These are phyloP conservation scores for Ceratocystis papillata DNA, from an alignment of 2,329 filamentous ascomycete genomes.

Conservation along the genomic window DNA sequence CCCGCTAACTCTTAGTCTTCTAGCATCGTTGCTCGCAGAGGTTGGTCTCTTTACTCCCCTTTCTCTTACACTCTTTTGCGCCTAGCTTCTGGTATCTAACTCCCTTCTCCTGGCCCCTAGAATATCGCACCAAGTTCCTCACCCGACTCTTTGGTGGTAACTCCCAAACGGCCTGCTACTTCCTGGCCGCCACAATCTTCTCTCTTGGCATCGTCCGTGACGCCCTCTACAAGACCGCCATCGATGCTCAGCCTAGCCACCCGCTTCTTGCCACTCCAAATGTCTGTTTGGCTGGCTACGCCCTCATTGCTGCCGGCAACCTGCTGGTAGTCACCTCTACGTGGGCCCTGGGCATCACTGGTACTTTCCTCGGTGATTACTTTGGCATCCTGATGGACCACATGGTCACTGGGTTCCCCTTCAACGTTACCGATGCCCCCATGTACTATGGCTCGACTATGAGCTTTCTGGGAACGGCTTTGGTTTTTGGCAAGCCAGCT, in stretches of 20 bases:
- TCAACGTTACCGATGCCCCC: slow-evolving; percentile 78
- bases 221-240: slow-evolving; percentile 72
- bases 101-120: slow-evolving; percentile 36
- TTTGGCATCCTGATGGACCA: slow-evolving; percentile 96
- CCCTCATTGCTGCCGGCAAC: slow-evolving; percentile 65
- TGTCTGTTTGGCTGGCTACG: slow-evolving; percentile 54
- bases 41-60: slow-evolving; percentile 36
- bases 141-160: slow-evolving; percentile 77
- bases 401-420: slow-evolving; percentile 90
- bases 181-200: slow-evolving; percentile 81
- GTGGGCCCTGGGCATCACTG: slow-evolving; percentile 83
- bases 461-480: slow-evolving; percentile 78
- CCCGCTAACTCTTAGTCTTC: slow-evolving; percentile 8
- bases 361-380: slow-evolving; percentile 95
- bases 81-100: slow-evolving; percentile 4
- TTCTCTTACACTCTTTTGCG: slow-evolving; percentile 17
- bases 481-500: slow-evolving; percentile 78
- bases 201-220: slow-evolving; percentile 81
- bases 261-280: slow-evolving; percentile 54
- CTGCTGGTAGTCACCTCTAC: slow-evolving; percentile 79
- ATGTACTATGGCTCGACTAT: slow-evolving; percentile 96
- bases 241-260: slow-evolving; percentile 64
- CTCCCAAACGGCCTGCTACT: slow-evolving; percentile 73
- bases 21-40: slow-evolving; percentile 74
- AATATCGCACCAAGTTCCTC: slow-evolving; percentile 83